These are phyloP conservation scores for Kwoniella europaea DNA, from an alignment of 768 basidiomycete species.

Conservation along the genomic window DNA sequence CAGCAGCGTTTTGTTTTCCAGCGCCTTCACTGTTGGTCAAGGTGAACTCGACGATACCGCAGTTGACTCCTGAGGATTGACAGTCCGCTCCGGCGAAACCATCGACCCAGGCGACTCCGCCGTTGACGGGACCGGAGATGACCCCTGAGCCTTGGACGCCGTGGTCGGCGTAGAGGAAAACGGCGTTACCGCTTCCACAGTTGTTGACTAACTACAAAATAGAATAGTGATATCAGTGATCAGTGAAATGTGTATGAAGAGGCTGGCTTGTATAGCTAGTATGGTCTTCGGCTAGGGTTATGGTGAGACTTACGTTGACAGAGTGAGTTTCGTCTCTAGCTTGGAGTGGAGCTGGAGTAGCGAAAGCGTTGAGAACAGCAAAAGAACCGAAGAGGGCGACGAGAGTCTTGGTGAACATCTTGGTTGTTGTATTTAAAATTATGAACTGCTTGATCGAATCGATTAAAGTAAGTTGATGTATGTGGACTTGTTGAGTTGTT, in stretches of 20 bases:
- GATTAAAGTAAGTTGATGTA: neutral
- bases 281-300: neutral
- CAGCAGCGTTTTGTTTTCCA: conserved; percentile 22
- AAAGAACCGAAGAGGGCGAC: neutral
- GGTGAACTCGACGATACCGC: conserved; percentile 36
- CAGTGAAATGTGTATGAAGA: neutral
- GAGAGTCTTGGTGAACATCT: conserved; percentile 13
- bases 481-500: neutral
- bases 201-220: conserved; percentile 29
- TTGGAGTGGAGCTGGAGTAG: neutral
- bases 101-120: conserved; percentile 32
- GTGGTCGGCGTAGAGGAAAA: conserved; percentile 21
- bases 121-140: conserved; percentile 26
- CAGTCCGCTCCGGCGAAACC: conserved; percentile 19
- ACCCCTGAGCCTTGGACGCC: conserved; percentile 14
- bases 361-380: neutral
- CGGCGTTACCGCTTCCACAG: conserved; percentile 29
- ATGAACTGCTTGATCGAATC: neutral
- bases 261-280: neutral
- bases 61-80: conserved; percentile 30
- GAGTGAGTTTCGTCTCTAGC: conserved; percentile 12
- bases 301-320: conserved; percentile 13
- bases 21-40: conserved; percentile 22
- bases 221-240: neutral
- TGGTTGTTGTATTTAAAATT: neutral